These are phyloP conservation scores for Boehmeria nivea DNA, from an alignment of 306 rosid species.

Conservation along the genomic window DNA sequence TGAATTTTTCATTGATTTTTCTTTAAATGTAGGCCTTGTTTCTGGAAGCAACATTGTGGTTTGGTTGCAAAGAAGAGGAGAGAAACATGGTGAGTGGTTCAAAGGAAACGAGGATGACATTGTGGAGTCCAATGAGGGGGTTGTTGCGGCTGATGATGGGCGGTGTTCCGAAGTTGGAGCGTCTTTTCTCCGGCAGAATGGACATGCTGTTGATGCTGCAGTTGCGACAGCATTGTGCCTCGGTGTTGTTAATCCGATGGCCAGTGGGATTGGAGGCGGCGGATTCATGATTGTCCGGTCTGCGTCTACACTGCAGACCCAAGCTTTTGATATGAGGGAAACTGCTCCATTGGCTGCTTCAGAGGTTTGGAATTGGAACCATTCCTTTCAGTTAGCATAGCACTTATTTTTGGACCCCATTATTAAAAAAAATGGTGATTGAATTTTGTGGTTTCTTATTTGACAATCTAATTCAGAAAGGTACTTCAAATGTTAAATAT, in stretches of 20 bases:
- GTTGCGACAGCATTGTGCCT: conserved; percentile 81
- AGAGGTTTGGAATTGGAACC: conserved; percentile 53
- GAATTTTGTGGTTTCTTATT: no score
- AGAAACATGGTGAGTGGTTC: conserved; percentile 13
- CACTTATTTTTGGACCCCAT: background rate
- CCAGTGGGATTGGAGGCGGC: conserved; percentile 95
- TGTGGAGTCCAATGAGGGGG: conserved; percentile 68
- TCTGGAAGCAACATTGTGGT: conserved; percentile 27
- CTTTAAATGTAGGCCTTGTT: conserved; percentile 38
- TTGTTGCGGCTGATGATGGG: conserved; percentile 84
- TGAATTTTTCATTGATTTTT: background rate
- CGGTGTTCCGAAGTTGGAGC: conserved; percentile 80
- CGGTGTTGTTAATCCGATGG: conserved; percentile 66
- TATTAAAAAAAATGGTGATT: no score
- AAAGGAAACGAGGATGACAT: conserved; percentile 20
- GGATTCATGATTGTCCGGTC: conserved; percentile 69
- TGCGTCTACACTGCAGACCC: conserved; percentile 42
- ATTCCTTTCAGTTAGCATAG: conserved; percentile 21
- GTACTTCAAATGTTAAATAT: no score
- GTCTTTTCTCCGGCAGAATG: conserved; percentile 60
- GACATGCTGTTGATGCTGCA: conserved; percentile 95
- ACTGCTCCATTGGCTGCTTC: conserved; percentile 92
- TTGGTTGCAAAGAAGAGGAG: no score
- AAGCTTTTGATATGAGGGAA: conserved; percentile 86
- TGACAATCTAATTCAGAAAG: no score